Percentiles rank a stretch among this genome's conserved stretches.
Evolutionary conservation across 116 monocot genomes (phyloP).

Genomic region (Cymodocea nodosa): DNA sequence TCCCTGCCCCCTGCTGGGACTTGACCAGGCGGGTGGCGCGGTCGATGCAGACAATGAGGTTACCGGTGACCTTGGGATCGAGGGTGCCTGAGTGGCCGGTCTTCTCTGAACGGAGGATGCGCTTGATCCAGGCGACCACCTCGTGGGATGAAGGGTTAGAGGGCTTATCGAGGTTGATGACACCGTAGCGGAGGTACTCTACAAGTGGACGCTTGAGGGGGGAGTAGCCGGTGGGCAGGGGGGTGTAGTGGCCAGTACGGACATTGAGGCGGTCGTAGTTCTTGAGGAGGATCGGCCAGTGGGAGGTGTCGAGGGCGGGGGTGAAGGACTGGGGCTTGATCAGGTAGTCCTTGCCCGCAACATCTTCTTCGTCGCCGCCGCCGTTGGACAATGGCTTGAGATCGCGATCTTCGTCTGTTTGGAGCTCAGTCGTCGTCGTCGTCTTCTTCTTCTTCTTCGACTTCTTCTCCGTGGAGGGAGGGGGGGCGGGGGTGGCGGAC

Average conservation of each 20-base stretch:
- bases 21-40: constrained; percentile 95
- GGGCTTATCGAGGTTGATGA: constrained; percentile 95
- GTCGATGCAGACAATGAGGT: constrained; percentile 91
- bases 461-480: not conserved
- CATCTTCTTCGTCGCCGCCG: not conserved
- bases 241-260: constrained; percentile 91
- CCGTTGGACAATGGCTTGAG: not conserved
- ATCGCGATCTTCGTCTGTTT: not conserved
- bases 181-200: constrained; percentile 74
- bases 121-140: constrained; percentile 97
- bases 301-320: constrained; percentile 59
- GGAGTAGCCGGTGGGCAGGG: constrained; percentile 70
- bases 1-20: constrained; percentile 94
- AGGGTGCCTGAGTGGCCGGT: constrained; percentile 92
- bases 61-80: constrained; percentile 94
- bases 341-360: constrained; percentile 19
- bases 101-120: constrained; percentile 80
- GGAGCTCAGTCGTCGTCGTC: not conserved
- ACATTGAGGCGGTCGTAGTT: constrained; percentile 83
- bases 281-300: constrained; percentile 84
- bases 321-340: constrained; percentile 73
- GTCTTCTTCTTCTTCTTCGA: constrained; percentile 1
- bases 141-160: constrained; percentile 96
- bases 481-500: not conserved
- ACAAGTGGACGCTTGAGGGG: constrained; percentile 69